Base-by-base conservation (phyloP, 495 filamentous ascomycete genomes). In the Annulohypoxylon bovei region DNA sequence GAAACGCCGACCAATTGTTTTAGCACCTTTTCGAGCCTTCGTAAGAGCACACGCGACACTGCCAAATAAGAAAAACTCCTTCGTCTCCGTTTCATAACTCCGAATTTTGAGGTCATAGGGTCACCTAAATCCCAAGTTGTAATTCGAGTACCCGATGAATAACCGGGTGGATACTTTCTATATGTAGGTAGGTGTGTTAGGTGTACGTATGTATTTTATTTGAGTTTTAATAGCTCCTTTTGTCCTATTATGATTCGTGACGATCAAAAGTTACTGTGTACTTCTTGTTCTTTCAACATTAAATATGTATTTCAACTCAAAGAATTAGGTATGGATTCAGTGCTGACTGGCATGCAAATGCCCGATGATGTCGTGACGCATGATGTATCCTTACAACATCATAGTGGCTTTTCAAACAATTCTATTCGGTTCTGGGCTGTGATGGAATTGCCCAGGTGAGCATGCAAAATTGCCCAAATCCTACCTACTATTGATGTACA, bases 291-390 rank as follows among this genome's bases (percentile, higher is more conserved):
- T 54, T 54, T 50, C 23, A 11, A 37, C 14, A 50, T 28, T 32
- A n/a, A 28, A 7, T 52, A n/a, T 11, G 3, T 9, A 18, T 28
- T 25, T 20, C 46, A n/a, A 12, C 3, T 50, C 25, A 28, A 28
- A 28, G 46, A 7, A 50, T n/a, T n/a, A n/a, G n/a, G n/a, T 37
- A n/a, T 33, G 39, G 39, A 18, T 42, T 42, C 39, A 42, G 39
- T 42, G 20, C n/a, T 42, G 39, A 53, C 49, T 53, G 49, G 49
- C 20, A 53, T 53, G 49, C n/a, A 53, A 33, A 53, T 53, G 28
- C 28, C 49, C 49, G 49, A 57, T 58, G 53, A 69, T 69, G 67
- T 70, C 60, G 67, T 70, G 61, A 70, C 49, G 67, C 67, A 70
- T 46, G 49, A 53, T 52, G 23, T 65, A 59, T 32, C 65, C 54